These are phyloP conservation scores for Schizosaccharomyces cryophilus DNA, from an alignment of 805 yeast genomes.

Conservation along the genomic window DNA sequence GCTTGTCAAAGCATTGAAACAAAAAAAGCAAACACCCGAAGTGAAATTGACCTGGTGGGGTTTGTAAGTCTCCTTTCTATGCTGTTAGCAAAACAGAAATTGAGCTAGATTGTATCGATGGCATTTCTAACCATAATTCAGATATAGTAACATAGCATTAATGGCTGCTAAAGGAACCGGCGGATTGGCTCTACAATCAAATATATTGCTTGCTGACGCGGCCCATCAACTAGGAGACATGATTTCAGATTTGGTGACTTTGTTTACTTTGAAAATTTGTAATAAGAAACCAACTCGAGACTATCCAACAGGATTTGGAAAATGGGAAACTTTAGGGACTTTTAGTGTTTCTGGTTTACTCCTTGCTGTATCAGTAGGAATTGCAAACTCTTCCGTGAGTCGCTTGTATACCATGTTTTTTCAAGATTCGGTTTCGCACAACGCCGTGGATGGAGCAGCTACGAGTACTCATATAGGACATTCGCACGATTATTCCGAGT, in stretches of 20 bases:
- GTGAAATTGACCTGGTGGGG: neutral
- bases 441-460: too few species aligned
- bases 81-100: too few species aligned
- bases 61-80: neutral
- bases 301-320: constrained; percentile 80
- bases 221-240: constrained; percentile 80
- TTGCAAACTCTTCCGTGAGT: constrained; percentile 44
- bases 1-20: neutral
- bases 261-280: constrained; percentile 67
- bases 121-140: neutral
- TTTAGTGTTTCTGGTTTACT: constrained; percentile 64
- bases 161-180: constrained; percentile 72
- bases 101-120: neutral
- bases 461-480: constrained; percentile 17
- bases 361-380: constrained; percentile 67
- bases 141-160: constrained; percentile 53
- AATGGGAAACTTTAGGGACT: constrained; percentile 79
- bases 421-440: neutral
- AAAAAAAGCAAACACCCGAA: neutral
- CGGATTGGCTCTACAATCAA: constrained; percentile 81
- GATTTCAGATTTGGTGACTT: constrained; percentile 68
- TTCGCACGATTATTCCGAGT: constrained; percentile 21
- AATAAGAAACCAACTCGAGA: constrained; percentile 28
- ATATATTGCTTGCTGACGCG: constrained; percentile 81
- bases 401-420: neutral